These are phyloP conservation scores for Gaeumannomyces sp. DNA, from an alignment of 2,329 filamentous ascomycete genomes.

Conservation along the genomic window DNA sequence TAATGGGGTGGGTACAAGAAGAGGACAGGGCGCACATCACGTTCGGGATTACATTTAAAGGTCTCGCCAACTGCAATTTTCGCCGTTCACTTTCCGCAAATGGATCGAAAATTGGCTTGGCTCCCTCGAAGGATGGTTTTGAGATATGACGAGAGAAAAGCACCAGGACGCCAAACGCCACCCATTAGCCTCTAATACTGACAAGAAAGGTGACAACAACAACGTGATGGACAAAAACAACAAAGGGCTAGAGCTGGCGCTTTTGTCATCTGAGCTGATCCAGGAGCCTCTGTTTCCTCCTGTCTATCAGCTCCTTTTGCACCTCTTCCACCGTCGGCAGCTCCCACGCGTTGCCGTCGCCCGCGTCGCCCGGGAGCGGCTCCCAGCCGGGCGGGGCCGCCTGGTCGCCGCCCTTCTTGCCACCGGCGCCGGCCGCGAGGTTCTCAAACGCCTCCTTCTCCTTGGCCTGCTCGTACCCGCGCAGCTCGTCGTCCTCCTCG, in stretches of 20 bases:
- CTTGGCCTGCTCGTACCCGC: slow-evolving; percentile 76
- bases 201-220: background rate
- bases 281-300: slow-evolving; percentile 74
- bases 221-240: slow-evolving; percentile 33
- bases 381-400: slow-evolving; percentile 69
- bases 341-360: slow-evolving; percentile 76
- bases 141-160: background rate
- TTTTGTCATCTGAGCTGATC: slow-evolving; percentile 52
- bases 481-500: slow-evolving; percentile 77
- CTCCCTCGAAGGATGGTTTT: background rate
- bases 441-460: slow-evolving; percentile 74
- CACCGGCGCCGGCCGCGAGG: slow-evolving; percentile 46
- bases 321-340: slow-evolving; percentile 86
- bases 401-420: slow-evolving; percentile 35
- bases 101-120: too few relatives aligned
- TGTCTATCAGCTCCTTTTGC: slow-evolving; percentile 86
- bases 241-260: background rate
- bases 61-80: too few relatives aligned
- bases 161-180: slow-evolving; percentile 7
- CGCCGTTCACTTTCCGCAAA: too few relatives aligned
- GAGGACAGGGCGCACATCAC: too few relatives aligned
- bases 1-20: too few relatives aligned
- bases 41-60: too few relatives aligned
- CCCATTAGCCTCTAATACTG: background rate
- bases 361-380: slow-evolving; percentile 76